Conservation (phyloP, 2,329 filamentous ascomycete species). For the Arachnopeziza araneosa region DNA sequence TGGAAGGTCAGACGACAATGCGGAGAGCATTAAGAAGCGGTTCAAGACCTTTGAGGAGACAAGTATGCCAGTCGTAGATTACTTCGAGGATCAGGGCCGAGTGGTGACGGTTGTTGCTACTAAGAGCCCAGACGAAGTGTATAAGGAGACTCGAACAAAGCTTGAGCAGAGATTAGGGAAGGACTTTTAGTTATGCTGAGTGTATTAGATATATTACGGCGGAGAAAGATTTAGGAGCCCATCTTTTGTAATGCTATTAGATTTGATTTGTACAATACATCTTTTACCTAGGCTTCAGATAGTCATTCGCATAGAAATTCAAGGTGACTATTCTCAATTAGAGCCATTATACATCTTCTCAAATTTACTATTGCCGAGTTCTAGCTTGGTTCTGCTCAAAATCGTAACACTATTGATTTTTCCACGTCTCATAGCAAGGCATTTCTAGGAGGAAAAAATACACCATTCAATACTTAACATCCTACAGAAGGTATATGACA, state of each 20-base stretch:
- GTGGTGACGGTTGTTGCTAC: slow-evolving; percentile 78
- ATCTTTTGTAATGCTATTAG: background rate
- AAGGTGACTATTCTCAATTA: background rate
- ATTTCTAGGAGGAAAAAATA: too few relatives aligned
- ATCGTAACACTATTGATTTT: too few relatives aligned
- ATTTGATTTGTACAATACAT: background rate
- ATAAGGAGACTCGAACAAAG: slow-evolving; percentile 45
- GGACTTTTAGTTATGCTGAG: slow-evolving; percentile 30
- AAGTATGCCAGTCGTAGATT: slow-evolving; percentile 93
- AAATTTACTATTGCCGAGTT: too few relatives aligned
- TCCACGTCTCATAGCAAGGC: too few relatives aligned
- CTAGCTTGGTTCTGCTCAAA: too few relatives aligned
- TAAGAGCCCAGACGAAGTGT: slow-evolving; percentile 57
- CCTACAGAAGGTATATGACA: too few relatives aligned
- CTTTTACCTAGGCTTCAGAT: background rate
- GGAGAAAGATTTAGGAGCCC: background rate
- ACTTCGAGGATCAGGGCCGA: slow-evolving; percentile 69
- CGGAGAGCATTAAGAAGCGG: slow-evolving; percentile 91
- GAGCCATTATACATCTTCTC: background rate
- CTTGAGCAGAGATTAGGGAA: slow-evolving; percentile 45
- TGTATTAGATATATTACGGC: background rate
- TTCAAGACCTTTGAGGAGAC: slow-evolving; percentile 93
- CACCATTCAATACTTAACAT: too few relatives aligned
- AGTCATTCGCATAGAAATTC: background rate
- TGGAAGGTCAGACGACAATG: slow-evolving; percentile 88